Base-by-base conservation (phyloP, 805 yeast genomes). In the Starmerella geochares region DNA sequence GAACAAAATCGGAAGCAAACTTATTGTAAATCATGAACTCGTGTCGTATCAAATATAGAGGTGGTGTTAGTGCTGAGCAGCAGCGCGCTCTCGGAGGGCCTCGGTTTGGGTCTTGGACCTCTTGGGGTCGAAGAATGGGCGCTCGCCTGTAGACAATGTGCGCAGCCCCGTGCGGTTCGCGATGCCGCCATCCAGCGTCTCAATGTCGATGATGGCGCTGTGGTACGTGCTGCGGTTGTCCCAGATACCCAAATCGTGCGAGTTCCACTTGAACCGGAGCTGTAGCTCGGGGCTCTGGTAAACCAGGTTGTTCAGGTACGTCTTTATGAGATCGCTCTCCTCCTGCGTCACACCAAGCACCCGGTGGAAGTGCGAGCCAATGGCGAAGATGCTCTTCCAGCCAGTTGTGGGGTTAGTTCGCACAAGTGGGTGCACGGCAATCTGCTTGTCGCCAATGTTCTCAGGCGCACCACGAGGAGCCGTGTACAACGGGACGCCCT, bases 361-460 rank as follows among this genome's bases (percentile, higher is more conserved):
- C 52, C 76, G 67, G 39, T 60, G 66, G 13, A 80, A 77, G 71
- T 71, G 70, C 19, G 69, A 65, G 43, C 78, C 69, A 63, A 77
- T 77, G 38, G 77, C 76, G 52, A 67, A 78, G 54, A 79, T 64
- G 1, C 79, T 66, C 63, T 79, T 79, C 76, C 78, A 71, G 39
- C 81, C 81, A 25, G 83, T 78, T 13, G 73, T 80, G 9, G 84
- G 83, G 57, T 80, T 80, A 35, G 81, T 76, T 65, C 83, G 72
- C 31, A 79, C 72, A 23, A 79, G 55, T 2, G 82, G 83, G 63
- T 79, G 84, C 51, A 69, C 71, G 61, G 79, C 71, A 54, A 70
- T 75, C 20, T 56, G 54, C 13, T 21, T 40, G 20, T 44, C 48
- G 3, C 58, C 58, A 23, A 49, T 19, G 45, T 53, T 53, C 44